Evolutionary conservation across 1,284 basidiomycete species (phyloP), one percentile per base, ranked within the genome.

Genomic region (Takashimella koratensis): DNA sequence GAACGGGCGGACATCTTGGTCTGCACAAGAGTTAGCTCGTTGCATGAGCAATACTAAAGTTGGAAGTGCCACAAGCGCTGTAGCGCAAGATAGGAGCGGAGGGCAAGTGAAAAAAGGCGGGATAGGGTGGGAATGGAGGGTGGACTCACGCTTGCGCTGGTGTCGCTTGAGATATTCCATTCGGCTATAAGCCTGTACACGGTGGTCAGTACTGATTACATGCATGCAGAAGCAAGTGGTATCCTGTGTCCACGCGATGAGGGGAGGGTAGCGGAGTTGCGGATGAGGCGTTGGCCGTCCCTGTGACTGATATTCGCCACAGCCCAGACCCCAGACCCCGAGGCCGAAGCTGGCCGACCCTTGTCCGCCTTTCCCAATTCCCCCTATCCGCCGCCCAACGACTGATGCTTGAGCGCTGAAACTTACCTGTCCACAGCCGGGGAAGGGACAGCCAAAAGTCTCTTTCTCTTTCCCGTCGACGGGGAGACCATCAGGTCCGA

Each of bases 101-200:
- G 13, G 20, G 49, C 43, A 19, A 6, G 6, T 21, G 16, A 19
- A 25, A 5, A 40, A 5, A 3, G 20, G 13, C 19, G 24, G 6
- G 16, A 16, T 8, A 27, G 36, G 13, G 10, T n/a, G 41, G 43
- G 30, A n/a, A 23, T 47, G 23, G 47, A 47, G 10, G 12, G 6
- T 16, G 40, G 12, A 65, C 75, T 56, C 53, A 77, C 76, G 76
- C 64, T 76, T 77, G 47, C 76, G 54, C 46, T 77, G 74, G 59
- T 77, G 76, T 44, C 76, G 57, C 47, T 74, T 73, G 54, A 77
- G 53, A 53, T 77, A 77, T 56, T 76, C 75, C 66, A 75, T 71
- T 27, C 75, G 68, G 58, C 71, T 74, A 56, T 76, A 76, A 0
- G 63, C 60, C 71, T 76, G 56, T 21, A 4, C 39, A 23, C 3